Evolutionary conservation across 2,329 filamentous ascomycete species (phyloP).

Genomic region (Camptophora hylomeconis): DNA sequence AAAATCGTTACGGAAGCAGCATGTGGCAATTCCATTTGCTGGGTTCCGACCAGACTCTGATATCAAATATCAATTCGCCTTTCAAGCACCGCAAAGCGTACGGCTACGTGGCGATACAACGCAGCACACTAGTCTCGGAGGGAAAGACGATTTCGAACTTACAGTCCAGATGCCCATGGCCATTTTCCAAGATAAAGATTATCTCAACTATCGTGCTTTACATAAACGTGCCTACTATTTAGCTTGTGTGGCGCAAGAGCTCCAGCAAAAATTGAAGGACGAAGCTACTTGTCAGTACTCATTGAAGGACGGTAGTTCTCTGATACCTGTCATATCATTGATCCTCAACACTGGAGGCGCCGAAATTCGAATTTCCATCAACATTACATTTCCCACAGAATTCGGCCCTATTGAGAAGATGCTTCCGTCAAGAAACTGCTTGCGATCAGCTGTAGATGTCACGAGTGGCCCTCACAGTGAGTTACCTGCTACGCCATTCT

Average conservation of each 20-base stretch:
- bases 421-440: slow-evolving; percentile 53
- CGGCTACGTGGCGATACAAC: slow-evolving; percentile 86
- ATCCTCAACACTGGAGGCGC: slow-evolving; percentile 15
- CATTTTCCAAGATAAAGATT: slow-evolving; percentile 89
- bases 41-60: slow-evolving; percentile 64
- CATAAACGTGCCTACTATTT: slow-evolving; percentile 89
- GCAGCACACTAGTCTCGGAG: slow-evolving; percentile 58
- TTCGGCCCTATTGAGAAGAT: slow-evolving; percentile 63
- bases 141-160: slow-evolving; percentile 56
- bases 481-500: slow-evolving; percentile 56
- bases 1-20: slow-evolving; percentile 51
- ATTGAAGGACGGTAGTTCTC: slow-evolving; percentile 56
- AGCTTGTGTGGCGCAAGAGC: slow-evolving; percentile 60
- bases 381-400: slow-evolving; percentile 57
- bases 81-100: slow-evolving; percentile 59
- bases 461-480: slow-evolving; percentile 7
- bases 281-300: slow-evolving; percentile 50
- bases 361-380: slow-evolving; percentile 43
- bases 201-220: slow-evolving; percentile 82
- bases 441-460: slow-evolving; percentile 42
- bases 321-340: slow-evolving; percentile 56
- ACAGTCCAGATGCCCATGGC: slow-evolving; percentile 69
- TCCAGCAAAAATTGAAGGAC: slow-evolving; percentile 45
- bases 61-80: slow-evolving; percentile 70
- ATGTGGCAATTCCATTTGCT: slow-evolving; percentile 69